Percentiles rank a stretch among this genome's conserved stretches.
These are phyloP conservation scores for Helicostylum pulchrum DNA, from an alignment of 192 early-diverging fungal species.

Conservation along the genomic window DNA sequence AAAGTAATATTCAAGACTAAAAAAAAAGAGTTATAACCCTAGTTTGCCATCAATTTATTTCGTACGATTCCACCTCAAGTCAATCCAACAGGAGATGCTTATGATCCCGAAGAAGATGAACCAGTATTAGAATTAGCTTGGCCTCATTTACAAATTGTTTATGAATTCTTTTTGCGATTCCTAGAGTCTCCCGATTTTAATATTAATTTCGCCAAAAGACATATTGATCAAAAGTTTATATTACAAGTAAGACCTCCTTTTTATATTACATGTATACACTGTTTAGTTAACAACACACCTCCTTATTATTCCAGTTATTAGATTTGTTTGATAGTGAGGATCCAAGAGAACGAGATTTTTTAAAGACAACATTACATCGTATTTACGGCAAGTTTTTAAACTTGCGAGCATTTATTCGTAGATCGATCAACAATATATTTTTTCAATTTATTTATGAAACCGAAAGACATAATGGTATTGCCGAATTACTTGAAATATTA, in stretches of 20 bases:
- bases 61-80: constrained; percentile 95
- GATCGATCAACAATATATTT: constrained; percentile 98
- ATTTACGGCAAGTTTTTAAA: constrained; percentile 99
- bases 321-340: constrained; percentile 98
- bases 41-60: constrained; percentile 94
- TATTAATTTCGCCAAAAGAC: constrained; percentile 91
- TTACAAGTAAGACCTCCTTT: constrained; percentile 57
- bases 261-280: constrained; percentile 4
- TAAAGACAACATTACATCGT: constrained; percentile 96
- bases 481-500: constrained; percentile 91
- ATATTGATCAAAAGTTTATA: constrained; percentile 94
- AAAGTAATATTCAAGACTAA: background rate
- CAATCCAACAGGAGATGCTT: constrained; percentile 93
- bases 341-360: constrained; percentile 95
- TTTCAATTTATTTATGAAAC: constrained; percentile 97
- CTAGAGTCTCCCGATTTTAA: constrained; percentile 98
- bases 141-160: constrained; percentile 97
- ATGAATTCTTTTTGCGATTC: constrained; percentile 96
- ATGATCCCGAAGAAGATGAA: constrained; percentile 99
- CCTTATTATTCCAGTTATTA: constrained; percentile 61
- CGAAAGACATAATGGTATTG: constrained; percentile 95
- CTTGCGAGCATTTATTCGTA: constrained; percentile 94
- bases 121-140: constrained; percentile 95
- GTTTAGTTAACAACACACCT: background rate
- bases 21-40: background rate